Evolutionary conservation across 257 asterid genomes (phyloP), one percentile per base, ranked within the genome.

Genomic region (Anisodus tanguticus): DNA sequence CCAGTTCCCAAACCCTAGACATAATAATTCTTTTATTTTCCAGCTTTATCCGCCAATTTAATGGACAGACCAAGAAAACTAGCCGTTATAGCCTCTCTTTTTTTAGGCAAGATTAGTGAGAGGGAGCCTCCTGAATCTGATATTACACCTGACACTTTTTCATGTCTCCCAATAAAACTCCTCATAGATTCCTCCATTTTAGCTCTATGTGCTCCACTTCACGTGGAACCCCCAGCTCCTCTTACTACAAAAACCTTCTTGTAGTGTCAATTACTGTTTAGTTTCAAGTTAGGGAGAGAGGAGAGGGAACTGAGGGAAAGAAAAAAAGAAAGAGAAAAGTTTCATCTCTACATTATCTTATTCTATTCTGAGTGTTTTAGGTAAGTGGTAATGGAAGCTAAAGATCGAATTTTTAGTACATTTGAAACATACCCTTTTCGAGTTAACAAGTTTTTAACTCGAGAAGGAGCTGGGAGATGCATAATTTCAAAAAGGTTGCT

Each of bases 1-100:
- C 71, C 80, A 74, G 80, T 83, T 79, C 76, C 59, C 55, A 69
- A 86, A 83, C 85, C 89, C 88, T 81, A 90, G 88, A 83, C 87
- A 81, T 41, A 41, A 41, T 66, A 57, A 67, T 83, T 84, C 84
- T 86, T 79, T 59, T 8, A 5, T n/a, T 58, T 59, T 59, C 6
- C 55, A 51, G 11, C 55, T 41, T 41, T 31, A 31, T 31, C 35
- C 35, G 2, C 35, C 35, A 31, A 31, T 31, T 31, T 31, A 31
- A 54, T 69, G 79, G 81, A 45, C 70, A 77, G 80, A 85, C 64
- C 89, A 85, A 54, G 41, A 88, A 89, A 93, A 91, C 93, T 95
- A 95, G 98, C 98, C 98, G 98, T 95, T 95, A 77, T 76, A 51
- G 84, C 72, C 85, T 68, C 76, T 66, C 8, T 35, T 37, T 60